These are phyloP conservation scores for Termitomyces sp. DNA, from an alignment of 768 basidiomycete genomes.

Conservation along the genomic window DNA sequence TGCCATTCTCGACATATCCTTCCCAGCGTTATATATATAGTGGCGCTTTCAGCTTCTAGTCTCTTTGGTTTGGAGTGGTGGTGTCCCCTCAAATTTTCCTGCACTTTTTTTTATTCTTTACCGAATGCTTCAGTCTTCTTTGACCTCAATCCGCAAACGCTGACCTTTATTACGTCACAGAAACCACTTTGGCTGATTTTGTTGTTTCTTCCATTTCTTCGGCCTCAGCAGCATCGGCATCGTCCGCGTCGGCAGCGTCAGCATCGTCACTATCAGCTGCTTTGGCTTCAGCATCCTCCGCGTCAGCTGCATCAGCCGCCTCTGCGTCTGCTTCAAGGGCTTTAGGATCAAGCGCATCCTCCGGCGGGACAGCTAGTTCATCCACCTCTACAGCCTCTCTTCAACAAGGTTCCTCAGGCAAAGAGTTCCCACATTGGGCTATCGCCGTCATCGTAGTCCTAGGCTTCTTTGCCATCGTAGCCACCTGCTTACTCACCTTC, in stretches of 20 bases:
- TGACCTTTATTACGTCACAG: conserved; percentile 26
- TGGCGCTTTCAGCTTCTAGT: neutral
- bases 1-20: neutral
- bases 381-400: conserved; percentile 31
- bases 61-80: neutral
- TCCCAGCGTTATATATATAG: neutral
- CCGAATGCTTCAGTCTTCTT: neutral
- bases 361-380: conserved; percentile 2
- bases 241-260: conserved; percentile 34
- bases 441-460: conserved; percentile 87
- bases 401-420: conserved; percentile 30
- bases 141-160: neutral
- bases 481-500: conserved; percentile 62
- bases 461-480: conserved; percentile 76
- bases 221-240: conserved; percentile 28
- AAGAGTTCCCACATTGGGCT: conserved; percentile 79
- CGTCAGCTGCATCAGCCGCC: neutral
- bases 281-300: conserved; percentile 19
- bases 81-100: neutral
- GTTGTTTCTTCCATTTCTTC: conserved; percentile 49
- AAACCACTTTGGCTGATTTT: conserved; percentile 72
- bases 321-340: conserved; percentile 21
- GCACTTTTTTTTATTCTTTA: neutral
- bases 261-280: conserved; percentile 41
- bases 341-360: conserved; percentile 6